A percentile compares a stretch with the other conserved stretches of the same genome.
Conservation (phyloP, 108 stramenopile species). For the Cylindrotheca closterium region DNA sequence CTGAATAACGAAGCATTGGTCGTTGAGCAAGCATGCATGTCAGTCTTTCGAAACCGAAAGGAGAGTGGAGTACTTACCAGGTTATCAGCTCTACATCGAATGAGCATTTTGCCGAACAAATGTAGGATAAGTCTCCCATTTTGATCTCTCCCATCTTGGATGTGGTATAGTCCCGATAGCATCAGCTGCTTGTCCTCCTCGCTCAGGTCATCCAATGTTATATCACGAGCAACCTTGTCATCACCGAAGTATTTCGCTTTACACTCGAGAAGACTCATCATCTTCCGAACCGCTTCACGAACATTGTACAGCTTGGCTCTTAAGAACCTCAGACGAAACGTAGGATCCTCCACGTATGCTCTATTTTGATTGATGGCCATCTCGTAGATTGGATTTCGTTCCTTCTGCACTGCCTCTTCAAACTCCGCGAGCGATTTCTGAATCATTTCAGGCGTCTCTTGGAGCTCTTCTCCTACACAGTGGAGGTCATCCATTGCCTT, state of each 20-base stretch:
- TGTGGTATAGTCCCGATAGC: constrained; percentile 3
- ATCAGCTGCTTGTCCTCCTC: constrained; percentile 15
- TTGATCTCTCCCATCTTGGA: not conserved
- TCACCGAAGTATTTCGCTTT: constrained; percentile 11
- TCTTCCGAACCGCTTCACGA: not conserved
- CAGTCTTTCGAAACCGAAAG: no score
- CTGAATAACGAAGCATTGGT: not conserved
- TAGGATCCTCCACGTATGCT: not conserved
- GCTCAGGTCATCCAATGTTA: constrained; percentile 16
- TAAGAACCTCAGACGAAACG: constrained; percentile 20
- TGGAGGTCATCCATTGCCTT: not conserved
- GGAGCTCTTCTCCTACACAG: not conserved
- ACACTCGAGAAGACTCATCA: constrained; percentile 6
- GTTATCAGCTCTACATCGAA: not conserved
- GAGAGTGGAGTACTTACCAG: not conserved
- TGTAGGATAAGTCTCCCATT: not conserved
- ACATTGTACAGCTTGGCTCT: constrained; percentile 6
- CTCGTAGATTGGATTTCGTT: not conserved
- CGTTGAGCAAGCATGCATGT: not conserved
- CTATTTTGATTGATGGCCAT: not conserved
- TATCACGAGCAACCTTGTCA: constrained; percentile 4
- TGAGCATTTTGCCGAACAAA: not conserved
- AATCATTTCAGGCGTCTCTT: not conserved
- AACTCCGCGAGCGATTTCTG: not conserved
- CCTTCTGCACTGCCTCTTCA: not conserved